A percentile compares a stretch with the other conserved stretches of the same genome.
phyloP scores from a whole-genome alignment of 2,329 filamentous ascomycete genomes.

The Endothia cerciana region DNA sequence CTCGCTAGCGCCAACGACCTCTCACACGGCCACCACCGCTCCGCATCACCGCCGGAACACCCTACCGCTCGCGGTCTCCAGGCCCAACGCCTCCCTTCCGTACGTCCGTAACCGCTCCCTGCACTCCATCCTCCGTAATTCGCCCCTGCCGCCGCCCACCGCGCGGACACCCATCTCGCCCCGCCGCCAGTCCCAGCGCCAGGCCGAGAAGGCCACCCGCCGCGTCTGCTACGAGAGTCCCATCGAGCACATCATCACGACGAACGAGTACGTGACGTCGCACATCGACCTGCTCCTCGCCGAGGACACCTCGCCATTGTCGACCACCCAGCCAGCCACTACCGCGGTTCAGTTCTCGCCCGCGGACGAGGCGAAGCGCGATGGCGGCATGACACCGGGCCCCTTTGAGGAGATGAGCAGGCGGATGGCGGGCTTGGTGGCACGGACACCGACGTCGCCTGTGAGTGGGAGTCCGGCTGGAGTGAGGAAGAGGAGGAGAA shows the following conservation, averaged over 20 bases:
- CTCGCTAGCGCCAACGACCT: conserved; percentile 12
- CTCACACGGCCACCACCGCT: conserved; percentile 25
- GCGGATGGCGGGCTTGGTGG: conserved; percentile 54
- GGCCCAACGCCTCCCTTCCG: conserved; percentile 45
- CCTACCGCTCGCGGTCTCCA: conserved; percentile 35
- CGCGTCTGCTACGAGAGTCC: conserved; percentile 66
- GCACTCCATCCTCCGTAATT: conserved; percentile 69
- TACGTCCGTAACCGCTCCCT: conserved; percentile 63
- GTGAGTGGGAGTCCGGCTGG: conserved; percentile 47
- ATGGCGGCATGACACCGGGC: conserved; percentile 65
- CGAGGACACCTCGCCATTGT: conserved; percentile 58
- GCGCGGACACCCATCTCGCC: conserved; percentile 57
- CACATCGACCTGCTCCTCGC: conserved; percentile 63
- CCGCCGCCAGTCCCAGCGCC: conserved; percentile 55
- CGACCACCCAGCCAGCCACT: conserved; percentile 29
- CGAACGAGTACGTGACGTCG: conserved; percentile 63
- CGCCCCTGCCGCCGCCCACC: conserved; percentile 59
- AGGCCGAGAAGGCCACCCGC: conserved; percentile 58
- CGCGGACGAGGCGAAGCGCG: conserved; percentile 41
- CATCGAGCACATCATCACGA: conserved; percentile 66
- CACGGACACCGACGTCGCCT: conserved; percentile 47
- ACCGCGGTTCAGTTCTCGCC: background rate
- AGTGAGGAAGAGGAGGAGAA: conserved; percentile 60
- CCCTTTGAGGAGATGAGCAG: conserved; percentile 67
- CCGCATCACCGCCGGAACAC: conserved; percentile 42